Percentiles rank a stretch among this genome's conserved stretches.
These are phyloP conservation scores for Gossypium schwendimanii DNA, from an alignment of 441 rosid genomes.

Conservation along the genomic window DNA sequence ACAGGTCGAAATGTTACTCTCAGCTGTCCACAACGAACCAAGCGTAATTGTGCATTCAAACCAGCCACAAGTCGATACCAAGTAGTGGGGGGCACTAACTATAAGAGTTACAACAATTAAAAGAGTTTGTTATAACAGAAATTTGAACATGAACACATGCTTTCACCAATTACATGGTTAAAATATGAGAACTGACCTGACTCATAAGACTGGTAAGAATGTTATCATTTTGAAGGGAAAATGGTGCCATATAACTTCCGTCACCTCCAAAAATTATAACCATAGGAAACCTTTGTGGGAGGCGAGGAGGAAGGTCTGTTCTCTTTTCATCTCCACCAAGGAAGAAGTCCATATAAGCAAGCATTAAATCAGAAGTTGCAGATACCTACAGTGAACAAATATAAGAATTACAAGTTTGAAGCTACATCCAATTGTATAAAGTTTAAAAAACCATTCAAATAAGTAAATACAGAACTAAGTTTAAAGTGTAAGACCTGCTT, in stretches of 20 bases:
- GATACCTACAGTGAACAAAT: constrained; percentile 56
- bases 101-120: constrained; percentile 22
- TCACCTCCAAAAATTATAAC: constrained; percentile 92
- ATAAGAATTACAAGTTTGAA: neutral
- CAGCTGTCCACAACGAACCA: constrained; percentile 78
- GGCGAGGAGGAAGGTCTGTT: constrained; percentile 84
- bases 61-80: constrained; percentile 98
- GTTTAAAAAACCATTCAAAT: neutral
- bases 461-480: constrained; percentile 4
- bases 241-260: constrained; percentile 98
- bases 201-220: constrained; percentile 85
- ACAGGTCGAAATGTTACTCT: constrained; percentile 64
- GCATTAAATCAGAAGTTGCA: constrained; percentile 96
- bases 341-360: constrained; percentile 96
- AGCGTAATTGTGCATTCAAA: constrained; percentile 91
- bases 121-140: constrained; percentile 12
- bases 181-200: constrained; percentile 56
- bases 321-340: constrained; percentile 99
- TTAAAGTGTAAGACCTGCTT: neutral
- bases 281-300: constrained; percentile 76
- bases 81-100: constrained; percentile 85
- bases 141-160: constrained; percentile 11
- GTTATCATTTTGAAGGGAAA: constrained; percentile 91
- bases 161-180: neutral
- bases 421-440: neutral